Percentiles rank a stretch among this genome's conserved stretches.
phyloP scores from a whole-genome alignment of 106 monocot species.

The Triglochin maritima region DNA sequence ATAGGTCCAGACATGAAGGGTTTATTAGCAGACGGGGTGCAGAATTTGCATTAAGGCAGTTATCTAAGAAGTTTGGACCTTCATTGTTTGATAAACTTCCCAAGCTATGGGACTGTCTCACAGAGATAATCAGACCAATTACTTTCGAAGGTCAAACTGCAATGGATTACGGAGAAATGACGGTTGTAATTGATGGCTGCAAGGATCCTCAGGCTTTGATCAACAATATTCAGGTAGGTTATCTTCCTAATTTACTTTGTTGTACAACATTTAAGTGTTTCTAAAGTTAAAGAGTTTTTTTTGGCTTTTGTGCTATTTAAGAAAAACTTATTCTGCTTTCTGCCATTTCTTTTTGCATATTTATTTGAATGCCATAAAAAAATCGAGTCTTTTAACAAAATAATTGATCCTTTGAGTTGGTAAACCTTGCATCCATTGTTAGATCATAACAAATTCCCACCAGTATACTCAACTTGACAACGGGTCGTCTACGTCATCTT shows the following conservation, averaged over 20 bases:
- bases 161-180: conserved; percentile 23
- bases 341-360: no score
- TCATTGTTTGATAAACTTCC: conserved; percentile 83
- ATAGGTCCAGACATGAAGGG: conserved; percentile 72
- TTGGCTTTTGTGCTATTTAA: no score
- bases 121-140: conserved; percentile 58
- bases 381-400: no score
- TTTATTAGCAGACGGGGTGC: conserved; percentile 89
- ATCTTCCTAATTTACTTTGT: background rate
- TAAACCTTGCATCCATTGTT: no score
- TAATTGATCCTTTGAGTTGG: no score
- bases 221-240: conserved; percentile 84
- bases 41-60: conserved; percentile 67
- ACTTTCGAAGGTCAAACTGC: conserved; percentile 11
- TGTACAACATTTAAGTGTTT: no score
- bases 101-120: conserved; percentile 91
- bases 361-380: no score
- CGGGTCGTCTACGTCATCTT: no score
- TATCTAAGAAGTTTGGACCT: conserved; percentile 68
- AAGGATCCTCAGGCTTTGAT: conserved; percentile 72
- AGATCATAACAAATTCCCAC: no score
- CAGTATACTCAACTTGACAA: no score
- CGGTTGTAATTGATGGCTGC: conserved; percentile 24
- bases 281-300: no score
- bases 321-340: no score